Conservation (phyloP, 2,329 filamentous ascomycete species). For the Amphichorda felina region DNA sequence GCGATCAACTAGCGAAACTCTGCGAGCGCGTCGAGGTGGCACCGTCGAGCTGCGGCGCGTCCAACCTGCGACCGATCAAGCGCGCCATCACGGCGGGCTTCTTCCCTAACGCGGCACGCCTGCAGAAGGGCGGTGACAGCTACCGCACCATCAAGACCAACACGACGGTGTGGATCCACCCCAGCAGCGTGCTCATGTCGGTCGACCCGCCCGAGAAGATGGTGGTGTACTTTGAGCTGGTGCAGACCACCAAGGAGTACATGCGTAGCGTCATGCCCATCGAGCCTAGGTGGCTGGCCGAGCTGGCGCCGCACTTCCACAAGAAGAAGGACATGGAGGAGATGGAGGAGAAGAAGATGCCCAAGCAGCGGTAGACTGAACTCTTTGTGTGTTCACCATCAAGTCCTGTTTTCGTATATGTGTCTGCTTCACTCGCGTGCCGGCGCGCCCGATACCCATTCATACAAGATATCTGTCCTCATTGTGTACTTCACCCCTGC, state of each 20-base stretch:
- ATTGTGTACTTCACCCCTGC: constrained; percentile 44
- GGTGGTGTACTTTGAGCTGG: constrained; percentile 78
- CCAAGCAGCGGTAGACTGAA: constrained; percentile 19
- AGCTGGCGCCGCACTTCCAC: constrained; percentile 89
- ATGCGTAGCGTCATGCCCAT: constrained; percentile 83
- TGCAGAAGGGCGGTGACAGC: constrained; percentile 73
- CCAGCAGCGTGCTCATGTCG: constrained; percentile 69
- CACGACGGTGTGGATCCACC: constrained; percentile 84
- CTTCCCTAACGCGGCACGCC: constrained; percentile 80
- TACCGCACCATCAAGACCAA: constrained; percentile 91
- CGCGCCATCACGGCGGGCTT: constrained; percentile 86
- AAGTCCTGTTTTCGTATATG: no score
- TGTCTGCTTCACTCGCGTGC: no score
- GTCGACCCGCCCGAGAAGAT: constrained; percentile 66
- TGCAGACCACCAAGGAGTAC: constrained; percentile 81
- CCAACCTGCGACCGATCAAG: constrained; percentile 65
- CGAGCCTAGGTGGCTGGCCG: constrained; percentile 71
- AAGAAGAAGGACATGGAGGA: constrained; percentile 83
- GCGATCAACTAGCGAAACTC: constrained; percentile 82
- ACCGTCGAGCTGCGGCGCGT: constrained; percentile 54
- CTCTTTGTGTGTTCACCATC: no score
- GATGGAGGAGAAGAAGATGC: constrained; percentile 61
- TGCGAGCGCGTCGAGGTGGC: constrained; percentile 88
- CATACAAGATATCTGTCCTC: constrained; percentile 42
- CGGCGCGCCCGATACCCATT: no score